phyloP scores from a whole-genome alignment of 2,329 filamentous ascomycete species.

The Colletotrichum destructivum region DNA sequence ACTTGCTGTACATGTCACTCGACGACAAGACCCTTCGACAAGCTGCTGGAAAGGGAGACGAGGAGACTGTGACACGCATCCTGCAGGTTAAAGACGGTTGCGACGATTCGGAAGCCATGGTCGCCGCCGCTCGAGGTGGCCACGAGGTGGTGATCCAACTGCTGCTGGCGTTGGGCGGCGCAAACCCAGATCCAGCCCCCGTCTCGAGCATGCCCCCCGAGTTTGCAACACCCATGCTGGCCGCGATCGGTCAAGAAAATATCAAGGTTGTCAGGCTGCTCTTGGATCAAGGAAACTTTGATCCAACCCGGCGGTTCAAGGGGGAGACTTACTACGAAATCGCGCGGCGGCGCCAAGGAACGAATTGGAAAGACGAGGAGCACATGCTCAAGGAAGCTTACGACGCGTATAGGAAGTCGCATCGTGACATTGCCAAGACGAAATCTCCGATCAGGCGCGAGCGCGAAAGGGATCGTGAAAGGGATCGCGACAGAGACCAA shows the following conservation, averaged over 20 bases:
- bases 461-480: conserved; percentile 48
- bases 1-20: conserved; percentile 74
- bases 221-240: conserved; percentile 91
- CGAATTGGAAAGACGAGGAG: conserved; percentile 91
- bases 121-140: conserved; percentile 91
- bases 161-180: conserved; percentile 76
- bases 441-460: conserved; percentile 66
- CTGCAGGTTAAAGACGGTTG: conserved; percentile 73
- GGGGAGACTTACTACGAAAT: conserved; percentile 91
- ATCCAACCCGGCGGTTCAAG: conserved; percentile 83
- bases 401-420: conserved; percentile 72
- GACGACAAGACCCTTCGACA: conserved; percentile 73
- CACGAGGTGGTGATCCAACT: conserved; percentile 91
- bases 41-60: conserved; percentile 73
- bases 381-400: conserved; percentile 84
- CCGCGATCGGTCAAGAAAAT: conserved; percentile 91
- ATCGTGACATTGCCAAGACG: conserved; percentile 63
- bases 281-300: conserved; percentile 82
- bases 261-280: conserved; percentile 87
- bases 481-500: conserved; percentile 54
- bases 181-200: conserved; percentile 78
- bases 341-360: conserved; percentile 84
- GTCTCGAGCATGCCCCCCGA: conserved; percentile 74
- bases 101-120: conserved; percentile 87
- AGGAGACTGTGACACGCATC: conserved; percentile 73